A percentile compares a stretch with the other conserved stretches of the same genome.
Conservation (phyloP, 2,329 filamentous ascomycete genomes). For the Didymella sp. region DNA sequence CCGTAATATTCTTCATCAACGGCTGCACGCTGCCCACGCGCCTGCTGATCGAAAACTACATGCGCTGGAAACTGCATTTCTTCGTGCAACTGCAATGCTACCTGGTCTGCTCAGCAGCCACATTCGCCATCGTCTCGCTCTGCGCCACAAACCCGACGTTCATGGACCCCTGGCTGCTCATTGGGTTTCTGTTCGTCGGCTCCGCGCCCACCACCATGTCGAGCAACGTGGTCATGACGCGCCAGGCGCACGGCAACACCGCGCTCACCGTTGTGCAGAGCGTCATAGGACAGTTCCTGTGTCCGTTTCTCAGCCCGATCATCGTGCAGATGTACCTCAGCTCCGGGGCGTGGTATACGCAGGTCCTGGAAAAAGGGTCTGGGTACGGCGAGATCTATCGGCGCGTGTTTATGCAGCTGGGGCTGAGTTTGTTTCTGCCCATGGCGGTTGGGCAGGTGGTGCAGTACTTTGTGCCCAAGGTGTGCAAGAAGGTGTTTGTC, state of each 20-base stretch:
- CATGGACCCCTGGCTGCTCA: constrained; percentile 69
- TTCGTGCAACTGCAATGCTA: constrained; percentile 73
- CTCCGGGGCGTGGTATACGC: constrained; percentile 60
- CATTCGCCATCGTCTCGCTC: constrained; percentile 63
- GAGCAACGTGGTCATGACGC: constrained; percentile 77
- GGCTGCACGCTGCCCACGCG: constrained; percentile 71
- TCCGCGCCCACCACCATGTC: constrained; percentile 75
- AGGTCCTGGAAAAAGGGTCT: constrained; percentile 60
- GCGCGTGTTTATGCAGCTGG: constrained; percentile 71
- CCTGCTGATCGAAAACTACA: constrained; percentile 66
- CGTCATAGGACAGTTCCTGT: constrained; percentile 72
- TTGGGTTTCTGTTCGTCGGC: constrained; percentile 71
- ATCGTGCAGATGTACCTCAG: constrained; percentile 68
- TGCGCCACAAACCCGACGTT: constrained; percentile 57
- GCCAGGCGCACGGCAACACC: constrained; percentile 69
- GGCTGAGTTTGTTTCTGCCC: constrained; percentile 70
- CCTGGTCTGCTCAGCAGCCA: constrained; percentile 68
- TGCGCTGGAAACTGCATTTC: constrained; percentile 72
- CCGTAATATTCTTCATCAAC: constrained; percentile 73
- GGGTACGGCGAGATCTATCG: constrained; percentile 68
- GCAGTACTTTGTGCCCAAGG: constrained; percentile 62
- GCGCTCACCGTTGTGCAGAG: constrained; percentile 65
- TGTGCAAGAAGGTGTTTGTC: constrained; percentile 62
- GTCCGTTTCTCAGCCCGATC: constrained; percentile 71
- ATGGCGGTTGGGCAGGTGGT: constrained; percentile 67